Percentiles rank a stretch among this genome's conserved stretches.
Conservation (phyloP, 441 rosid genomes). For the Gossypium schwendimanii region DNA sequence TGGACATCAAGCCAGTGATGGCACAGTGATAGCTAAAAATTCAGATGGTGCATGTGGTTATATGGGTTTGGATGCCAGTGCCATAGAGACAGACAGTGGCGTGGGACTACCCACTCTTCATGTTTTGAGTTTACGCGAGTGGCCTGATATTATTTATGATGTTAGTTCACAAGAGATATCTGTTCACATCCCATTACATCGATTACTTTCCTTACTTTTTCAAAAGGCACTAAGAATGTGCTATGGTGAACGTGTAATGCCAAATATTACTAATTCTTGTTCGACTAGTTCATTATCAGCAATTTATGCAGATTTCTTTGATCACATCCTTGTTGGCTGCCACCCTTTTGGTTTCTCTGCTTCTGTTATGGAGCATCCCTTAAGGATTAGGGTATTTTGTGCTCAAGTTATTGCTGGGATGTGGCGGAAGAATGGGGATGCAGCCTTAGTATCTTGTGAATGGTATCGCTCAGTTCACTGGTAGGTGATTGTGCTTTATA, state of each 20-base stretch:
- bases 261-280: conserved; percentile 18
- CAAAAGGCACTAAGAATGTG: conserved; percentile 62
- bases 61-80: conserved; percentile 29
- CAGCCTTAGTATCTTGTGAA: conserved; percentile 64
- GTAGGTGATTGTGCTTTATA: conserved; percentile 37
- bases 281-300: conserved; percentile 29
- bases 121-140: conserved; percentile 48
- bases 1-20: conserved; percentile 28
- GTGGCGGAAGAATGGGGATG: conserved; percentile 95
- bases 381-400: conserved; percentile 86
- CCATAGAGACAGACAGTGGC: conserved; percentile 31
- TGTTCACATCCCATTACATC: conserved; percentile 80
- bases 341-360: conserved; percentile 83
- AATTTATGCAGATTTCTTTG: conserved; percentile 52
- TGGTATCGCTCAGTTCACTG: conserved; percentile 86
- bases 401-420: conserved; percentile 91
- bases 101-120: conserved; percentile 30
- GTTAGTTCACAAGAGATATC: conserved; percentile 82
- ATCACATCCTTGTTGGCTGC: conserved; percentile 48
- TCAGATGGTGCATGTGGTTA: conserved; percentile 28
- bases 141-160: conserved; percentile 75
- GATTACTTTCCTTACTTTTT: conserved; percentile 70
- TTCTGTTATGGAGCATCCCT: conserved; percentile 83
- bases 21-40: conserved; percentile 36
- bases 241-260: conserved; percentile 51